Percentiles rank a stretch among this genome's conserved stretches.
Evolutionary conservation across 371 early-diverging fungal genomes (phyloP).

Genomic region (Actinomortierella ambigua): DNA sequence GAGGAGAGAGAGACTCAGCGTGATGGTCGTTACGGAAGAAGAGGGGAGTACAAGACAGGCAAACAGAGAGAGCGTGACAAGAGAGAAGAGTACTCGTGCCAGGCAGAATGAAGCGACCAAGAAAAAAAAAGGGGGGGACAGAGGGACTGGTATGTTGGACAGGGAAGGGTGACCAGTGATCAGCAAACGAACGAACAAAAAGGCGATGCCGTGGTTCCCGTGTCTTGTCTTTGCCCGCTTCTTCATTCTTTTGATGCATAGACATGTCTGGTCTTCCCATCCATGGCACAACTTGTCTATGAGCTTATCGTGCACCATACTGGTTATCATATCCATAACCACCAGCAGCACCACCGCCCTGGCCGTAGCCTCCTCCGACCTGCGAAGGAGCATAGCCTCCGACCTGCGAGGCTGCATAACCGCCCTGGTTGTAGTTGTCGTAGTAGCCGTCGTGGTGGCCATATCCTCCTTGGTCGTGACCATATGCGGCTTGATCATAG

Average conservation of each 20-base stretch:
- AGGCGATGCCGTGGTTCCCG: not conserved
- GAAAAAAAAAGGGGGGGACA: too few relatives aligned
- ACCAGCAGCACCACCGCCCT: conserved; percentile 21
- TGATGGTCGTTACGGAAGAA: too few relatives aligned
- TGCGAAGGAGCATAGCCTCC: conserved; percentile 33
- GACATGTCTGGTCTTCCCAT: not conserved
- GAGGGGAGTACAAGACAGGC: too few relatives aligned
- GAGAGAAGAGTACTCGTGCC: too few relatives aligned
- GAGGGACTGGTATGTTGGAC: too few relatives aligned
- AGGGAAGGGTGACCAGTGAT: not conserved
- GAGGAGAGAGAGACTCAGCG: too few relatives aligned
- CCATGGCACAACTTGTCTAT: not conserved
- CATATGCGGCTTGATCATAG: conserved; percentile 19
- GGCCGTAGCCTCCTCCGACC: conserved; percentile 35
- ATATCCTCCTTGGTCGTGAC: conserved; percentile 12
- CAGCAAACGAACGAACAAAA: not conserved
- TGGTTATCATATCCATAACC: conserved; percentile 21
- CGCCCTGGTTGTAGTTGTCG: conserved; percentile 9
- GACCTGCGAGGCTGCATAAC: conserved; percentile 10
- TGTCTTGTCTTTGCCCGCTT: not conserved
- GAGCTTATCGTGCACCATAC: conserved; percentile 11
- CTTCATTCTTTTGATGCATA: not conserved
- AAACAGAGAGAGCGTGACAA: too few relatives aligned
- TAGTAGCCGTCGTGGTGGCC: conserved; percentile 18
- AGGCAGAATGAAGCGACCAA: too few relatives aligned